A percentile compares a stretch with the other conserved stretches of the same genome.
phyloP scores from a whole-genome alignment of 2,329 filamentous ascomycete species.

The Hyphodiscus sp. region DNA sequence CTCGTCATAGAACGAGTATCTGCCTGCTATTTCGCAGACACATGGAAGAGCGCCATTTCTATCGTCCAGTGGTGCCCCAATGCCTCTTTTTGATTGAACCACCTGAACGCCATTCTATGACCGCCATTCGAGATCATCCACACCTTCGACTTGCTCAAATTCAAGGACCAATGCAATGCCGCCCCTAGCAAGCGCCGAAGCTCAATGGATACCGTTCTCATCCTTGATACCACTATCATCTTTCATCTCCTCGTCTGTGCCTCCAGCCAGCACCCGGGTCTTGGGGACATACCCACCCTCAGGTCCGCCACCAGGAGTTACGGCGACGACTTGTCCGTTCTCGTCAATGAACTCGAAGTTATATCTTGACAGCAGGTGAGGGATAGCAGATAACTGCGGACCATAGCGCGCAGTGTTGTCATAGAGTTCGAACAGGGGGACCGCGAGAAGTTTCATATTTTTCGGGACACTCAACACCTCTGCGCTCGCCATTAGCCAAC shows the following conservation, averaged over 20 bases:
- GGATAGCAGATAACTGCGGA: conserved; percentile 91
- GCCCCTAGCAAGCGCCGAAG: conserved; percentile 6
- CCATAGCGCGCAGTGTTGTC: conserved; percentile 95
- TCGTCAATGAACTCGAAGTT: conserved; percentile 98
- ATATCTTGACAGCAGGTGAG: conserved; percentile 88
- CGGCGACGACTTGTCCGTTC: conserved; percentile 76
- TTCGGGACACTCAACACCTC: conserved; percentile 95
- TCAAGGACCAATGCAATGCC: neutral
- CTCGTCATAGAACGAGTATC: neutral
- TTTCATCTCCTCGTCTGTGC: conserved; percentile 55
- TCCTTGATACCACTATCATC: conserved; percentile 29
- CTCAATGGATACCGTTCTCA: conserved; percentile 8
- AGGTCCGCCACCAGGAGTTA: conserved; percentile 67
- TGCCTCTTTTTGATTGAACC: neutral
- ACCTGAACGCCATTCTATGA: neutral
- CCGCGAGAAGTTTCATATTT: conserved; percentile 98
- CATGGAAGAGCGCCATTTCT: neutral
- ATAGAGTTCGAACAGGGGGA: conserved; percentile 95
- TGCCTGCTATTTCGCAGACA: neutral
- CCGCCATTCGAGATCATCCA: neutral
- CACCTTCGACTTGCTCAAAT: neutral
- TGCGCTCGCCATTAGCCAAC: conserved; percentile 33
- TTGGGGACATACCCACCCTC: conserved; percentile 50
- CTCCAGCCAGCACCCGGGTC: conserved; percentile 57
- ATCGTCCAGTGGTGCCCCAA: neutral